phyloP scores from a whole-genome alignment of 768 basidiomycete species.

The Lactarius trivialis region DNA sequence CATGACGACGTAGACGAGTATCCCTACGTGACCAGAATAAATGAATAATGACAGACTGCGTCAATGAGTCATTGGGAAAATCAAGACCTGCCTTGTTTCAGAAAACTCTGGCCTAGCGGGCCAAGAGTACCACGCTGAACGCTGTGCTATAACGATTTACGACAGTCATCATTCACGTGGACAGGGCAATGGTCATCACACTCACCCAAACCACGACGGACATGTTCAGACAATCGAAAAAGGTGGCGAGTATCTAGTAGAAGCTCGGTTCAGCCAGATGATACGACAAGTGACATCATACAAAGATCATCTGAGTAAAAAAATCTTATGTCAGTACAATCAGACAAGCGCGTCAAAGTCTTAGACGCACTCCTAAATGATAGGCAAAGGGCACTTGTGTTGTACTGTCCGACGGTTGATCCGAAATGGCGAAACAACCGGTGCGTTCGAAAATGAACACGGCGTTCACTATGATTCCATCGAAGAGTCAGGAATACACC shows the following conservation, averaged over 20 bases:
- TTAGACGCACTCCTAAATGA: constrained; percentile 14
- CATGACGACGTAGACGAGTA: constrained; percentile 19
- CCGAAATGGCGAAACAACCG: constrained; percentile 11
- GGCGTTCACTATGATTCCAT: constrained; percentile 1
- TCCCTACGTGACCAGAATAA: constrained; percentile 8
- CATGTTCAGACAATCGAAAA: constrained; percentile 17
- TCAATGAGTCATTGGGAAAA: background rate
- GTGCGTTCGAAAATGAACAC: background rate
- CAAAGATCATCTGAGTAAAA: constrained; percentile 3
- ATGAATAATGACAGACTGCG: background rate
- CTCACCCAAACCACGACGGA: constrained; percentile 11
- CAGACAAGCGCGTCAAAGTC: background rate
- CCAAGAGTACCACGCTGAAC: constrained; percentile 13
- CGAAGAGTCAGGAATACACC: background rate
- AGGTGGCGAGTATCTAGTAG: background rate
- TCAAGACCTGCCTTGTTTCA: constrained; percentile 19
- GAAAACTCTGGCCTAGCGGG: constrained; percentile 15
- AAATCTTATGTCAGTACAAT: background rate
- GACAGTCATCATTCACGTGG: background rate
- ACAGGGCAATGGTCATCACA: too few relatives aligned
- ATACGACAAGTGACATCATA: background rate
- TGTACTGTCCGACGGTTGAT: background rate
- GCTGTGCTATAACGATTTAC: constrained; percentile 5
- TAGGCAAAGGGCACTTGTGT: background rate
- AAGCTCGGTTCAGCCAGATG: background rate